A percentile compares a stretch with the other conserved stretches of the same genome.
phyloP scores from a whole-genome alignment of 345 rosid species.

The Odontarrhena argentea region DNA sequence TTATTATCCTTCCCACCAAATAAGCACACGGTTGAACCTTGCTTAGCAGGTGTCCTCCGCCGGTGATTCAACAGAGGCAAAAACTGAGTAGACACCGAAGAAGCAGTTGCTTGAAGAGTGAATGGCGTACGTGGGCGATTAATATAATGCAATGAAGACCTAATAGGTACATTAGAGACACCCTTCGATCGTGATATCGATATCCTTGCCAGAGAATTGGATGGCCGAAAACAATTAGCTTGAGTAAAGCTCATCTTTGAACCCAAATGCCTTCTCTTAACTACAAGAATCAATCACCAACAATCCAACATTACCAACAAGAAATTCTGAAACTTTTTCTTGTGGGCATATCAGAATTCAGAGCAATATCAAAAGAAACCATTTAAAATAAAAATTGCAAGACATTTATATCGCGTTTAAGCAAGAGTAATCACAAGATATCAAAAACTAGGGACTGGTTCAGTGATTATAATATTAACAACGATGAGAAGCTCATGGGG shows the following conservation, averaged over 20 bases:
- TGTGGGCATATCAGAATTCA: neutral
- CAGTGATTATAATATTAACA: neutral
- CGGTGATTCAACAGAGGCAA: slow-evolving; percentile 35
- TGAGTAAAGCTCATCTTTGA: slow-evolving; percentile 40
- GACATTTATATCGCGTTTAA: neutral
- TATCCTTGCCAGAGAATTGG: slow-evolving; percentile 19
- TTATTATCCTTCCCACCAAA: slow-evolving; percentile 65
- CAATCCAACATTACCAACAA: neutral
- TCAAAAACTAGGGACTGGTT: slow-evolving; percentile 11
- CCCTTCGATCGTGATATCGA: slow-evolving; percentile 15
- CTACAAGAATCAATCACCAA: slow-evolving; percentile 6
- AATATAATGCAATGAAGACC: slow-evolving; percentile 13
- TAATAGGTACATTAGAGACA: slow-evolving; percentile 15
- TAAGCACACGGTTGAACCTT: slow-evolving; percentile 48
- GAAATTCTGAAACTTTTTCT: neutral
- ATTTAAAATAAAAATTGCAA: neutral
- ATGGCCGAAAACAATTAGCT: slow-evolving; percentile 40
- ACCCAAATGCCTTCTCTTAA: neutral
- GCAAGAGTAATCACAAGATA: slow-evolving; percentile 1
- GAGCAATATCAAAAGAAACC: neutral
- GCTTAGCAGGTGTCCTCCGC: slow-evolving; percentile 25
- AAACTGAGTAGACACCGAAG: slow-evolving; percentile 31
- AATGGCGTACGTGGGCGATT: slow-evolving; percentile 10
- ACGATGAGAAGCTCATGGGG: neutral
- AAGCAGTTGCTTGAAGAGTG: slow-evolving; percentile 23